These are phyloP conservation scores for Pythium monospermum DNA, from an alignment of 352 stramenopile genomes.

Conservation along the genomic window DNA sequence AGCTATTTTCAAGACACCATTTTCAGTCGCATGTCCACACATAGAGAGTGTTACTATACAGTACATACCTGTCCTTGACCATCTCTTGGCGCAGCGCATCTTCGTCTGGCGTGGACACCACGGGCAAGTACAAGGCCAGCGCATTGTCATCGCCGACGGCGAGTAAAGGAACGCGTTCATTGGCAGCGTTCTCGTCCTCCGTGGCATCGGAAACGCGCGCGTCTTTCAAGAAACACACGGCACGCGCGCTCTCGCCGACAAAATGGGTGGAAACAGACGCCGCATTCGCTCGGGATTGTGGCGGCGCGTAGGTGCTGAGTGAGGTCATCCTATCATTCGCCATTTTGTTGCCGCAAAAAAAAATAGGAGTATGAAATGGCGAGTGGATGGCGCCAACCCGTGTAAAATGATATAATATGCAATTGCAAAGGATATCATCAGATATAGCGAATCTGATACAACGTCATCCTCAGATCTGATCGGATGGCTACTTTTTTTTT, in stretches of 20 bases:
- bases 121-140: conserved; percentile 46
- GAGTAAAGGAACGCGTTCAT: conserved; percentile 46
- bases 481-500: too few relatives aligned
- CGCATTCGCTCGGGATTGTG: neutral
- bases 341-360: conserved; percentile 13
- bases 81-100: conserved; percentile 41
- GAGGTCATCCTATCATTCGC: conserved; percentile 10
- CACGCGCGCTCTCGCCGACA: conserved; percentile 52
- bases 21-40: too few relatives aligned
- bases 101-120: conserved; percentile 40
- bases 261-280: conserved; percentile 49
- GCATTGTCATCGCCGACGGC: conserved; percentile 51
- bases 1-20: neutral
- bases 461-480: conserved; percentile 1
- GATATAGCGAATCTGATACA: neutral
- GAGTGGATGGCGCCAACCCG: conserved; percentile 10
- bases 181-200: neutral
- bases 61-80: conserved; percentile 22
- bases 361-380: neutral
- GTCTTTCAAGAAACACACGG: conserved; percentile 61
- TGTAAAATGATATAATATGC: conserved; percentile 3
- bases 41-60: too few relatives aligned
- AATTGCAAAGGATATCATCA: neutral
- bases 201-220: conserved; percentile 20
- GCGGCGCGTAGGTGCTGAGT: conserved; percentile 23